Conservation (phyloP, 2,329 filamentous ascomycete genomes). For the Exophiala xenobiotica region DNA sequence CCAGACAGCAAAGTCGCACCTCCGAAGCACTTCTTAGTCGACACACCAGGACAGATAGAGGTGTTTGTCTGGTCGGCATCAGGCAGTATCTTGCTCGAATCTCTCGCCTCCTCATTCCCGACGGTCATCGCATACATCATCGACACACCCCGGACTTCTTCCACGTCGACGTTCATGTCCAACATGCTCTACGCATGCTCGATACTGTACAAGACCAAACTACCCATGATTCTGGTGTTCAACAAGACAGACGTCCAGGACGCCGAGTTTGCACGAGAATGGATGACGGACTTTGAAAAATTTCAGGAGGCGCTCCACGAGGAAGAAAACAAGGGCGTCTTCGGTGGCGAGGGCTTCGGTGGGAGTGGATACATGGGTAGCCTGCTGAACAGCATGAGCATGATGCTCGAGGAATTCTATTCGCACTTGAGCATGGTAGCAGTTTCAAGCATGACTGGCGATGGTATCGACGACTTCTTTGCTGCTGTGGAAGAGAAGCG, state of each 20-base stretch:
- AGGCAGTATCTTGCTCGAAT: constrained; percentile 89
- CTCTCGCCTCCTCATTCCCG: constrained; percentile 87
- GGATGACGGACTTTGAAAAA: constrained; percentile 98
- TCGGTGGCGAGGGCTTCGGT: constrained; percentile 70
- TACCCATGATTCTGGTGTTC: constrained; percentile 98
- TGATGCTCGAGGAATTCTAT: constrained; percentile 97
- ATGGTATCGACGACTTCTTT: constrained; percentile 92
- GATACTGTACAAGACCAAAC: constrained; percentile 96
- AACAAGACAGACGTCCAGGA: constrained; percentile 98
- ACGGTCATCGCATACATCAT: constrained; percentile 98
- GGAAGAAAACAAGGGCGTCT: constrained; percentile 76
- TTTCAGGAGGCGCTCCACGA: constrained; percentile 82
- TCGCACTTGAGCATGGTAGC: constrained; percentile 88
- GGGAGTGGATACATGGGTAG: constrained; percentile 96
- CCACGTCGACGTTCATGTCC: constrained; percentile 97
- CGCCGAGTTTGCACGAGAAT: constrained; percentile 87
- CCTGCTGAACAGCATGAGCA: constrained; percentile 93
- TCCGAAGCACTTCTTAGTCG: constrained; percentile 82
- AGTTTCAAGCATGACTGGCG: constrained; percentile 88
- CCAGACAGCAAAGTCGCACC: constrained; percentile 61
- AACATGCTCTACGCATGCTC: constrained; percentile 99
- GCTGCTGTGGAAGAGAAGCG: constrained; percentile 82
- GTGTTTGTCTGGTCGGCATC: constrained; percentile 98
- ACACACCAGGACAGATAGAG: constrained; percentile 97
- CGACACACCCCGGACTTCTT: constrained; percentile 89